These are phyloP conservation scores for Yamadazyma dushanensis DNA, from an alignment of 1,139 yeast species.

Conservation along the genomic window DNA sequence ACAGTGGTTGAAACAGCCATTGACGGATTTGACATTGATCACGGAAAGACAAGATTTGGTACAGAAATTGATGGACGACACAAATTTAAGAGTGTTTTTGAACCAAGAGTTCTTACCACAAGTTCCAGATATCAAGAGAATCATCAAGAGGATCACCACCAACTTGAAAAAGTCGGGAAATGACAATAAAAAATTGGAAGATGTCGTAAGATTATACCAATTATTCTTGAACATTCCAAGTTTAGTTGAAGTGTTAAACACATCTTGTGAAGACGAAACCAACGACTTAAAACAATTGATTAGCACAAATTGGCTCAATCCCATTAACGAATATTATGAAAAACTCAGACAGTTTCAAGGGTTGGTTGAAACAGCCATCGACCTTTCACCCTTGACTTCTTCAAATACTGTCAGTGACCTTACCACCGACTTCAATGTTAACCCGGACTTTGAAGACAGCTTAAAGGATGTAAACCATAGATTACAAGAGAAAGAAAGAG, in stretches of 20 bases:
- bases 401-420: conserved; percentile 36
- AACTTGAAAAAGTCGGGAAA: conserved; percentile 40
- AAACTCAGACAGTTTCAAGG: conserved; percentile 73
- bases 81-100: conserved; percentile 61
- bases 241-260: conserved; percentile 50
- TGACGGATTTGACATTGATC: conserved; percentile 63
- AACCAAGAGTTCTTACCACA: conserved; percentile 67
- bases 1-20: conserved; percentile 96
- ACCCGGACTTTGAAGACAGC: conserved; percentile 85
- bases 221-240: conserved; percentile 71
- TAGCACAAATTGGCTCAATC: conserved; percentile 55
- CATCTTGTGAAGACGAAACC: conserved; percentile 35
- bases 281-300: conserved; percentile 36
- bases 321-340: conserved; percentile 47
- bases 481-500: conserved; percentile 53
- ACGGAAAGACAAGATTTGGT: conserved; percentile 72
- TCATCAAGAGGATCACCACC: conserved; percentile 60
- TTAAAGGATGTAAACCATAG: conserved; percentile 59
- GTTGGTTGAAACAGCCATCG: conserved; percentile 89
- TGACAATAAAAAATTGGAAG: conserved; percentile 64
- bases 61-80: conserved; percentile 66
- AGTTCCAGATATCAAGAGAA: conserved; percentile 80
- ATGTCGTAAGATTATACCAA: conserved; percentile 88
- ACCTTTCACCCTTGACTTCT: conserved; percentile 71
- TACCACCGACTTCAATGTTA: conserved; percentile 71